A percentile compares a stretch with the other conserved stretches of the same genome.
phyloP scores from a whole-genome alignment of 805 yeast genomes.

The Saccharomycopsis fodiens region DNA sequence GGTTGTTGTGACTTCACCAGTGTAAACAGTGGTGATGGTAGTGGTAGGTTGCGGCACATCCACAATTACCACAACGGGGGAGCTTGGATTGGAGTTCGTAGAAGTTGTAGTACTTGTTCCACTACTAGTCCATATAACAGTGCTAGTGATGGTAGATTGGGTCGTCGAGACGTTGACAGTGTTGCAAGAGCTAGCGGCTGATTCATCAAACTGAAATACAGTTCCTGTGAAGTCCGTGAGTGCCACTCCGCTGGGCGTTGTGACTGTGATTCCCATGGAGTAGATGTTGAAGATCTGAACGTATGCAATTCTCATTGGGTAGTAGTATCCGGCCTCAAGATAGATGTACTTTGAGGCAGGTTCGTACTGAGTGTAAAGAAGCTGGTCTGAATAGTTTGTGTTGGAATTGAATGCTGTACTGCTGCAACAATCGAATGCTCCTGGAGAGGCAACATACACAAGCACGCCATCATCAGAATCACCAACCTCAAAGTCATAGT shows the following conservation, averaged over 20 bases:
- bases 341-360: conserved; percentile 15
- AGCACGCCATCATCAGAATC: conserved; percentile 28
- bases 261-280: conserved; percentile 21
- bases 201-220: conserved; percentile 10
- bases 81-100: no score
- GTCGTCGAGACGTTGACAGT: no score
- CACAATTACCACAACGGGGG: no score
- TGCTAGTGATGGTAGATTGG: background rate
- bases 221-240: conserved; percentile 10
- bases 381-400: conserved; percentile 4
- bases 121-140: no score
- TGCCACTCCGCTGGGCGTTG: conserved; percentile 22
- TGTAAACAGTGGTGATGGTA: no score
- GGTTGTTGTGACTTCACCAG: no score
- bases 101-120: no score
- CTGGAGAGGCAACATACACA: conserved; percentile 26
- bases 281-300: conserved; percentile 23
- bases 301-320: conserved; percentile 27
- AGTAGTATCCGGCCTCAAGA: conserved; percentile 25
- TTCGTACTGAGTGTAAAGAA: conserved; percentile 4
- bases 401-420: conserved; percentile 11
- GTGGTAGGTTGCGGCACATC: no score
- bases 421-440: conserved; percentile 30
- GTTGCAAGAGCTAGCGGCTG: background rate
- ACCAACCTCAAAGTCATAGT: conserved; percentile 23